phyloP scores from a whole-genome alignment of 2,329 filamentous ascomycete genomes.

The Colletotrichum sp. region DNA sequence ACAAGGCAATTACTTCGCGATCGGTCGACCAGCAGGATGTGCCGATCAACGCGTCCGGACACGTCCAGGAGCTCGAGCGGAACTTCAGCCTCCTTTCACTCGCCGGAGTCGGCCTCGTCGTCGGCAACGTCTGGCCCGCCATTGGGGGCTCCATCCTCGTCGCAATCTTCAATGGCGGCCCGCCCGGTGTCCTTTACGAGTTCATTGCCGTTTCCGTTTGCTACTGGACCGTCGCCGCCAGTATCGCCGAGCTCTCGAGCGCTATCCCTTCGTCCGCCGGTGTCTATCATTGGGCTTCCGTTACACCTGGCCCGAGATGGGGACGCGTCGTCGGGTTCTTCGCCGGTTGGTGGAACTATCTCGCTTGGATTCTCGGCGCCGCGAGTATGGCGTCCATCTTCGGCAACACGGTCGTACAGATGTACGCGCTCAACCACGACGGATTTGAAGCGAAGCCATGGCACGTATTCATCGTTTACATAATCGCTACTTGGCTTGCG shows the following conservation, averaged over 20 bases:
- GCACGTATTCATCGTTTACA: conserved; percentile 49
- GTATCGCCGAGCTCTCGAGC: conserved; percentile 64
- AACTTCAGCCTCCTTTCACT: conserved; percentile 46
- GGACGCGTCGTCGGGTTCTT: conserved; percentile 55
- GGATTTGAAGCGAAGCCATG: conserved; percentile 40
- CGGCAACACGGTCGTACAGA: conserved; percentile 45
- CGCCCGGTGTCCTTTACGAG: conserved; percentile 67
- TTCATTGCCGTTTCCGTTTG: conserved; percentile 55
- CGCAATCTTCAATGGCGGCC: conserved; percentile 65
- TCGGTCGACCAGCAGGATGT: conserved; percentile 5
- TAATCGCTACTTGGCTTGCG: conserved; percentile 43
- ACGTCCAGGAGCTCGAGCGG: conserved; percentile 42
- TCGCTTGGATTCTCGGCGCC: conserved; percentile 44
- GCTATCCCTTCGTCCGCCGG: conserved; percentile 66
- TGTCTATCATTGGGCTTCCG: conserved; percentile 66
- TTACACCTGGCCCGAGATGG: conserved; percentile 56
- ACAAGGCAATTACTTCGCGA: not conserved
- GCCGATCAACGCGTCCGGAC: conserved; percentile 42
- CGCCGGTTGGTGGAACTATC: conserved; percentile 51
- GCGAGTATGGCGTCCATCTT: conserved; percentile 46
- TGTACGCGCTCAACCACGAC: conserved; percentile 46
- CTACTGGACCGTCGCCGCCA: conserved; percentile 64
- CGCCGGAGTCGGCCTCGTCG: conserved; percentile 43
- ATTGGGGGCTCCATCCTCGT: conserved; percentile 50
- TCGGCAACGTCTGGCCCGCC: conserved; percentile 49